phyloP scores from a whole-genome alignment of 495 filamentous ascomycete species.

The Cercophora samala region DNA sequence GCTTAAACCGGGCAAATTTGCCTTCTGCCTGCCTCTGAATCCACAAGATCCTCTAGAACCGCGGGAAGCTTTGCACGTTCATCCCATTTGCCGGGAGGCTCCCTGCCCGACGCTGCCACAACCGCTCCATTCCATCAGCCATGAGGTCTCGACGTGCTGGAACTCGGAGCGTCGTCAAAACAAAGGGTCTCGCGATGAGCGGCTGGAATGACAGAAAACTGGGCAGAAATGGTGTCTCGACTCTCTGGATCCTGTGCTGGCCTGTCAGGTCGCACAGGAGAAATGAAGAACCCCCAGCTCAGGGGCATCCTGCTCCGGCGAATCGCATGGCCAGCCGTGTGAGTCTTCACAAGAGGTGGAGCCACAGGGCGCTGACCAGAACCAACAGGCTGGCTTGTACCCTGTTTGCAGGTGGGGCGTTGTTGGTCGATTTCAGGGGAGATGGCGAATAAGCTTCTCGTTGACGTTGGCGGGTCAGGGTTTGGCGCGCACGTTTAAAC shows the following conservation, averaged over 20 bases:
- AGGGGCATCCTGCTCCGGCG: neutral
- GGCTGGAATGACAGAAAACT: neutral
- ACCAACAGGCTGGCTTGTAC: slow-evolving; percentile 1
- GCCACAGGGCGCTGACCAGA: neutral
- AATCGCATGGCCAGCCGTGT: neutral
- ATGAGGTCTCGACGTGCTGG: neutral
- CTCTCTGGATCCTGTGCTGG: too few relatives aligned
- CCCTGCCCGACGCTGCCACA: neutral
- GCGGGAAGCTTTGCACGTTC: neutral
- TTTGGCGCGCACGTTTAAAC: neutral
- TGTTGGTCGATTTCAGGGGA: neutral
- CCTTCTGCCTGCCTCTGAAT: neutral
- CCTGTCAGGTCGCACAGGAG: neutral
- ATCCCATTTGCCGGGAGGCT: neutral
- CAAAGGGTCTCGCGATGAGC: neutral
- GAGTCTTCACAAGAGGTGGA: slow-evolving; percentile 2
- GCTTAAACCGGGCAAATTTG: neutral
- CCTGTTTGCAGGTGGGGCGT: slow-evolving; percentile 4
- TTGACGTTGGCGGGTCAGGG: neutral
- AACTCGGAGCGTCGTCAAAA: neutral
- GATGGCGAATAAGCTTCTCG: slow-evolving; percentile 5
- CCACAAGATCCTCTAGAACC: neutral
- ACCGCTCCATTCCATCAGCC: too few relatives aligned
- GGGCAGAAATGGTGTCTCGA: neutral
- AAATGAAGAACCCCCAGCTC: slow-evolving; percentile 3